These are phyloP conservation scores for Agrocybe praecox DNA, from an alignment of 768 basidiomycete genomes.

Conservation along the genomic window DNA sequence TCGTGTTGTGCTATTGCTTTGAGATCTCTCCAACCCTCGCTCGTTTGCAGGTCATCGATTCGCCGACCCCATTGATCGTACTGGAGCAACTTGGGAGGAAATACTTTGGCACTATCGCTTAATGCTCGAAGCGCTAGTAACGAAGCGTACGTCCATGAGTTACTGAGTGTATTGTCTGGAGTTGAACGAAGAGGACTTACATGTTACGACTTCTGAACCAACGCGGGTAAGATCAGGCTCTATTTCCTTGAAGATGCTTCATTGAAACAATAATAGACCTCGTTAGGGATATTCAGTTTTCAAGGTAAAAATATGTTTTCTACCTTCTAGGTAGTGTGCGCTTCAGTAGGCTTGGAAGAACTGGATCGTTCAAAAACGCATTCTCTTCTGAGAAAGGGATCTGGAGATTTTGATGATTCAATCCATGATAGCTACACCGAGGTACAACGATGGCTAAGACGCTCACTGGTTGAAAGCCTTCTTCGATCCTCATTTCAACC, in stretches of 20 bases:
- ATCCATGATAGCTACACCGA: neutral
- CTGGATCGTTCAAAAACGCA: conserved; percentile 62
- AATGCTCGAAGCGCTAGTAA: conserved; percentile 55
- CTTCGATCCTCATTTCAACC: conserved; percentile 56
- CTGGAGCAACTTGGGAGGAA: conserved; percentile 59
- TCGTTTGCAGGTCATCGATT: conserved; percentile 67
- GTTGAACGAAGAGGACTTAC: conserved; percentile 30
- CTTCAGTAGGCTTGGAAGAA: conserved; percentile 61
- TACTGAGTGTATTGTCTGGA: neutral
- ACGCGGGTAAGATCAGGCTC: conserved; percentile 61
- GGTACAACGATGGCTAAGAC: neutral
- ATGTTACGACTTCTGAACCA: conserved; percentile 54
- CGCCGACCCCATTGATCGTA: conserved; percentile 77
- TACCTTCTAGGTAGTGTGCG: conserved; percentile 54
- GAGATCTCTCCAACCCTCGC: conserved; percentile 72
- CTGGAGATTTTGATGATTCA: conserved; percentile 26
- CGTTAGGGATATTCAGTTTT: neutral
- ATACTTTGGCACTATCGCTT: conserved; percentile 40
- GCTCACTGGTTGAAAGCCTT: conserved; percentile 65
- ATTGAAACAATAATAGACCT: neutral
- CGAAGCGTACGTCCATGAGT: neutral
- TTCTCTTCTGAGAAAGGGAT: conserved; percentile 57
- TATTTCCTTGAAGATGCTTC: conserved; percentile 50
- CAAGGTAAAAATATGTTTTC: conserved; percentile 3
- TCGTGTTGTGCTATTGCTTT: conserved; percentile 64